Evolutionary conservation across 2,329 filamentous ascomycete species (phyloP).

Genomic region (Phialophora verrucosa): DNA sequence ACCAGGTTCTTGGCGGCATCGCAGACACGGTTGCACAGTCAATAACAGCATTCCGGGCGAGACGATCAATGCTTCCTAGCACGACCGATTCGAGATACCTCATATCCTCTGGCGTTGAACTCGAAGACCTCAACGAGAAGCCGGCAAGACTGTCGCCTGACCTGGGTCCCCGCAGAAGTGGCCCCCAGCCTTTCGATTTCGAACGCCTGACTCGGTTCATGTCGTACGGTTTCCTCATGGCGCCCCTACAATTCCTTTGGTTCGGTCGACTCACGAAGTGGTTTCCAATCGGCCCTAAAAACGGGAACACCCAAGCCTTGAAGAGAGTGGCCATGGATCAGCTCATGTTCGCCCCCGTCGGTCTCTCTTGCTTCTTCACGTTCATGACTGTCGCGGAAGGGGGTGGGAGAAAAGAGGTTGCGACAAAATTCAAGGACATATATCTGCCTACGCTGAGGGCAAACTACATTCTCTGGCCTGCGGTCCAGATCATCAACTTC

Average conservation of each 20-base stretch:
- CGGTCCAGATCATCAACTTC: slow-evolving; percentile 97
- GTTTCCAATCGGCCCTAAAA: slow-evolving; percentile 83
- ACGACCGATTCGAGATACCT: slow-evolving; percentile 60
- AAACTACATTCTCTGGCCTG: slow-evolving; percentile 93
- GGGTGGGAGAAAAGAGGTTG: slow-evolving; percentile 78
- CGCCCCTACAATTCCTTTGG: slow-evolving; percentile 94
- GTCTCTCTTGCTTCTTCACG: slow-evolving; percentile 87
- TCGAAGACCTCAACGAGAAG: slow-evolving; percentile 85
- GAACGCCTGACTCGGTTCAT: slow-evolving; percentile 94
- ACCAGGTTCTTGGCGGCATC: slow-evolving; percentile 54
- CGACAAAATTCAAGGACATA: slow-evolving; percentile 87
- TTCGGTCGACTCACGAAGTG: slow-evolving; percentile 80
- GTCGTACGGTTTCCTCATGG: slow-evolving; percentile 96
- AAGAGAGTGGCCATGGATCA: slow-evolving; percentile 94
- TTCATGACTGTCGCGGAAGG: slow-evolving; percentile 97
- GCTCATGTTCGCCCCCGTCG: slow-evolving; percentile 87
- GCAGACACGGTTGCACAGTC: slow-evolving; percentile 96
- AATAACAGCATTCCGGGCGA: slow-evolving; percentile 74
- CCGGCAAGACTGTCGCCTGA: slow-evolving; percentile 69
- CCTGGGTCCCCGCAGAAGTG: slow-evolving; percentile 65
- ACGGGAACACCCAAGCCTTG: slow-evolving; percentile 75
- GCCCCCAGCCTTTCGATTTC: slow-evolving; percentile 90
- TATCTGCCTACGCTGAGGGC: slow-evolving; percentile 93
- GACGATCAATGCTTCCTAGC: slow-evolving; percentile 62
- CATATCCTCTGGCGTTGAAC: slow-evolving; percentile 72